Percentiles rank a stretch among this genome's conserved stretches.
Conservation (phyloP, 148 eudicot genomes). For the Vaccinium vitisidaea region DNA sequence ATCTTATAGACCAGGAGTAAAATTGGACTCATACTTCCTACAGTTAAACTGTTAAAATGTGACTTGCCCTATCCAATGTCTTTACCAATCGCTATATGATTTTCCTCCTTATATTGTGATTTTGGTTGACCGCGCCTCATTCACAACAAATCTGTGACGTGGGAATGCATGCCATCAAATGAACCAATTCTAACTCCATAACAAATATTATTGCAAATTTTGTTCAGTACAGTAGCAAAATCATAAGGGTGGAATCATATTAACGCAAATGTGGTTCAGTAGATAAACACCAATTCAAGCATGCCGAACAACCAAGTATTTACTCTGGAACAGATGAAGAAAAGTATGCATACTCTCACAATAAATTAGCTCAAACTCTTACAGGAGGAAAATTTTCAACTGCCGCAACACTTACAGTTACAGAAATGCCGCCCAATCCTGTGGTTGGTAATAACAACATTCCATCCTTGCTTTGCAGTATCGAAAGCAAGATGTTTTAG, state of each 20-base stretch:
- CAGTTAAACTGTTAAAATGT: background rate
- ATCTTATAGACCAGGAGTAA: too few relatives aligned
- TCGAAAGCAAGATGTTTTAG: too few relatives aligned
- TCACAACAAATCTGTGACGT: background rate
- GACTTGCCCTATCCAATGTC: background rate
- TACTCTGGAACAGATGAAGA: background rate
- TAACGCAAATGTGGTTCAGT: background rate
- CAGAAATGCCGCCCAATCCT: slow-evolving; percentile 74
- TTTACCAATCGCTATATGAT: background rate
- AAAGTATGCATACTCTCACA: background rate
- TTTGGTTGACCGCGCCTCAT: background rate
- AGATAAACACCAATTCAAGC: background rate
- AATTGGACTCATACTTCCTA: background rate
- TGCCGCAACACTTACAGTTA: slow-evolving; percentile 62
- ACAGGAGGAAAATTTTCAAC: background rate
- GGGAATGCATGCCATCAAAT: background rate
- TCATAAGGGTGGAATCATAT: background rate
- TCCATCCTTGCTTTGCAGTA: too few relatives aligned
- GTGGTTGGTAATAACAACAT: too few relatives aligned
- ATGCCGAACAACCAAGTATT: background rate
- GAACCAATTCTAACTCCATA: background rate
- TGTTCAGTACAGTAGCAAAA: background rate
- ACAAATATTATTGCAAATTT: background rate
- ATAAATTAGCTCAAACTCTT: background rate
- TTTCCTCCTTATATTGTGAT: background rate